Conservation (phyloP, 2,329 filamentous ascomycete species). For the Colletotrichum sp. region DNA sequence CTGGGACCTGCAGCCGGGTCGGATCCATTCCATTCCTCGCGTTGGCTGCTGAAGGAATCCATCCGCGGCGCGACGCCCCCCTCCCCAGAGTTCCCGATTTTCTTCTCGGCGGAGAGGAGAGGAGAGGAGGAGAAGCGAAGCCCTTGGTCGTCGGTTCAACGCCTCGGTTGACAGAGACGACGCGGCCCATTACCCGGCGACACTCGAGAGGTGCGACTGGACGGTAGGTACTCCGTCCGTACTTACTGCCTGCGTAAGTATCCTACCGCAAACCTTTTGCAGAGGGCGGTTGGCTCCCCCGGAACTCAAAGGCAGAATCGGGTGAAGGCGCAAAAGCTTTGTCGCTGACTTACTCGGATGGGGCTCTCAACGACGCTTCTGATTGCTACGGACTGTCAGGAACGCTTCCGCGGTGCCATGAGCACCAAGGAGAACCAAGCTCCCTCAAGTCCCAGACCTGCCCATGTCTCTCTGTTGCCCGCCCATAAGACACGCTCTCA, state of each 20-base stretch:
- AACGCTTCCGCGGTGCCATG: constrained; percentile 16
- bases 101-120: not conserved
- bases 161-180: not conserved
- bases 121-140: not conserved
- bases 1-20: constrained; percentile 18
- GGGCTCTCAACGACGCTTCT: constrained; percentile 5
- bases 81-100: constrained; percentile 12
- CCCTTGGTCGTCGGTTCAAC: not conserved
- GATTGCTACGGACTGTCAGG: constrained; percentile 19
- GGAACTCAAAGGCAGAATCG: not conserved
- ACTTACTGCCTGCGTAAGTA: not conserved
- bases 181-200: not conserved
- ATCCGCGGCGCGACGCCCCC: not conserved
- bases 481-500: not conserved
- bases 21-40: constrained; percentile 6
- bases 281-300: not conserved
- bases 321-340: constrained; percentile 10
- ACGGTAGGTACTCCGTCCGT: not conserved
- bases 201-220: not conserved
- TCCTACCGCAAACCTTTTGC: not conserved
- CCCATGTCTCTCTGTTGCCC: not conserved
- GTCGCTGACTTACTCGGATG: constrained; percentile 16
- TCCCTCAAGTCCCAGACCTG: constrained; percentile 8
- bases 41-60: constrained; percentile 18
- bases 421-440: not conserved